These are phyloP conservation scores for Pseudogymnoascus sp. DNA, from an alignment of 2,329 filamentous ascomycete species.

Conservation along the genomic window DNA sequence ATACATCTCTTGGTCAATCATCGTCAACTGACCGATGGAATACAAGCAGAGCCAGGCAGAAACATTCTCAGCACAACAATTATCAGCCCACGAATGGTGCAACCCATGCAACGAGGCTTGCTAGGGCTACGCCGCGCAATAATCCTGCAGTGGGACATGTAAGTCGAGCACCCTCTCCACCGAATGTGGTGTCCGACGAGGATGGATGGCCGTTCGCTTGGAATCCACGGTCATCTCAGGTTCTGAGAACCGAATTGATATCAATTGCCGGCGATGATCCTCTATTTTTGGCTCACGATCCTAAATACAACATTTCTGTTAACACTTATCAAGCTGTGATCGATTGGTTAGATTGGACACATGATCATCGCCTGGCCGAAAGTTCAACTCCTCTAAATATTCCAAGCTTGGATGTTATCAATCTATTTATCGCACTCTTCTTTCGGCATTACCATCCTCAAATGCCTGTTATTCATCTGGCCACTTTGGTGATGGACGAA, in stretches of 20 bases:
- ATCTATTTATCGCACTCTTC: constrained; percentile 25
- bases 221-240: constrained; percentile 19
- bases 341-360: background rate
- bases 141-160: background rate
- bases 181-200: constrained; percentile 20
- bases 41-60: background rate
- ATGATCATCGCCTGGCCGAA: background rate
- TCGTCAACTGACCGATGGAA: constrained; percentile 11
- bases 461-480: constrained; percentile 25
- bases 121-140: background rate
- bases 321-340: constrained; percentile 17
- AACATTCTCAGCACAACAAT: background rate
- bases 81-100: background rate
- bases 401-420: constrained; percentile 21
- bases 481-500: constrained; percentile 22
- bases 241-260: constrained; percentile 20
- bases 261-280: constrained; percentile 18
- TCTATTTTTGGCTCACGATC: constrained; percentile 19
- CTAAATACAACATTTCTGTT: constrained; percentile 23
- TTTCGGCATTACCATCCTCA: constrained; percentile 25
- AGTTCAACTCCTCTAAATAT: constrained; percentile 13
- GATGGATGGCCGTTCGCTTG: constrained; percentile 25
- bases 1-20: constrained; percentile 13
- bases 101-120: background rate
- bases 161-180: constrained; percentile 18